phyloP scores from a whole-genome alignment of 306 rosid species.

The Calophaca sinica region DNA sequence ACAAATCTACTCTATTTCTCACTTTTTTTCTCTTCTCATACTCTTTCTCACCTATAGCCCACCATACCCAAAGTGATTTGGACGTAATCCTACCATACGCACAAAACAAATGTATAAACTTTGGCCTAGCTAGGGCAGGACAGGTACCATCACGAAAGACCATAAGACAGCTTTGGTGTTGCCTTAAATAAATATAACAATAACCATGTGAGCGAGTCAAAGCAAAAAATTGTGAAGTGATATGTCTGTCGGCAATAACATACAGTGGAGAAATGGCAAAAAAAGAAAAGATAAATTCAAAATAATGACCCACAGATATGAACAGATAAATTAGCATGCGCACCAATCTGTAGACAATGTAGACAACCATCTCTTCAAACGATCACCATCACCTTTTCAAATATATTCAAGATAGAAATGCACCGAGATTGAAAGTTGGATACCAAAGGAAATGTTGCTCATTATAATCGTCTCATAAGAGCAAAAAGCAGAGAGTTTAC shows the following conservation, averaged over 20 bases:
- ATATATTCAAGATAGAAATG: conserved; percentile 16
- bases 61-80: conserved; percentile 50
- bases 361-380: conserved; percentile 10
- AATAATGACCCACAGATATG: conserved; percentile 34
- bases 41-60: too few relatives aligned
- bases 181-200: conserved; percentile 47
- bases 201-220: conserved; percentile 45
- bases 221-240: conserved; percentile 30
- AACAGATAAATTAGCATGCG: conserved; percentile 21
- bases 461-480: conserved; percentile 37
- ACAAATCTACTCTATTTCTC: too few relatives aligned
- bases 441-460: conserved; percentile 36
- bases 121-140: conserved; percentile 24
- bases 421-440: conserved; percentile 31
- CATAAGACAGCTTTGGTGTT: conserved; percentile 29
- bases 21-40: too few relatives aligned
- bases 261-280: conserved; percentile 21
- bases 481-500: conserved; percentile 34
- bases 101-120: conserved; percentile 41
- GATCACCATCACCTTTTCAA: conserved; percentile 15
- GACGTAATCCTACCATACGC: conserved; percentile 43
- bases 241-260: conserved; percentile 54
- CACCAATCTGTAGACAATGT: conserved; percentile 1
- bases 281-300: background rate
- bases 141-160: conserved; percentile 38